Base-by-base conservation (phyloP, 2,329 filamentous ascomycete species). In the Alternaria gansuensis region DNA sequence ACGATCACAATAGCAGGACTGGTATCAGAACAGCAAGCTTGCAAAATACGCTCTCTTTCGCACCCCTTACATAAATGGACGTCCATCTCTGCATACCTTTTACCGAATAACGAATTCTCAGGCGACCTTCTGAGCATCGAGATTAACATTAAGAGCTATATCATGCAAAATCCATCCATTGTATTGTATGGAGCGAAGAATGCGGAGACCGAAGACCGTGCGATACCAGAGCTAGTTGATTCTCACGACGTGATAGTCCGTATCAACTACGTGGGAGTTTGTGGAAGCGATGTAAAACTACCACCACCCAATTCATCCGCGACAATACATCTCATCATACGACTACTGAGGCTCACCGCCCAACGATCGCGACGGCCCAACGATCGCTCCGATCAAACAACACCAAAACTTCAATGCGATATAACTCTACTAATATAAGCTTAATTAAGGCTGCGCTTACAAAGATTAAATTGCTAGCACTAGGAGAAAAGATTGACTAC, bases 221-320 rank as follows among this genome's bases (percentile, higher is more conserved):
- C 77, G 0, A 64, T 79, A 1, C 80, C 80, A 3, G 58, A 64
- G 3, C 67, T 80, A 5, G 56, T 69, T 7, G 67, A 78, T 11
- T 70, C 75, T 0, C 68, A 78, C 54, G 79, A 82, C 62, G 77
- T 82, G 17, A 72, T 82, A 26, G 69, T 82, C 8, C 76, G 77
- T n/a, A 79, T 83, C 37, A 75, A 76, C 3, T 82, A 77, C 36
- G 72, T 79, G 0, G 80, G 80, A 3, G 78, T 82, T n/a, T 81
- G 79, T 59, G 80, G 78, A n/a, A 75, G 72, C 54, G 71, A 75
- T 50, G 71, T 72, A 57, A 62, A 55, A 52, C 13, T 7, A 10
- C 9, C 37, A 23, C 37, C 37, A 6, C 21, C n/a, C 13, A 21
- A 26, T 2, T 8, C 11, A 10, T 28, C 24, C 31, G 10, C 37